A percentile compares a stretch with the other conserved stretches of the same genome.
Evolutionary conservation across 805 yeast genomes (phyloP).

Genomic region (Starmerella tilneyi): DNA sequence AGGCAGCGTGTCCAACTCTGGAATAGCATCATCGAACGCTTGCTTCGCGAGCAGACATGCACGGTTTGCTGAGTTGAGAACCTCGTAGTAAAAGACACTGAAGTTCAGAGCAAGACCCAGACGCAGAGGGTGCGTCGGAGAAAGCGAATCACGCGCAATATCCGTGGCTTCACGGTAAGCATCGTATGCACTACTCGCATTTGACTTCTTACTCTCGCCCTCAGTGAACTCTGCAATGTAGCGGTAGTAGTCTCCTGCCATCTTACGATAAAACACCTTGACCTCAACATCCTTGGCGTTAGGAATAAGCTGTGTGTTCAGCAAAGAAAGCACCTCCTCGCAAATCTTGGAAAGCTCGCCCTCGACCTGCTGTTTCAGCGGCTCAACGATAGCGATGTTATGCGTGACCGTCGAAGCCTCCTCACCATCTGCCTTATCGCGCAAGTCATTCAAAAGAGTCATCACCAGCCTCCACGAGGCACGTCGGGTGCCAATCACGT

Average conservation of each 20-base stretch:
- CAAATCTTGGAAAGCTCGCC: conserved; percentile 84
- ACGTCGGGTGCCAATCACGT: conserved; percentile 97
- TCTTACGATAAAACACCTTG: conserved; percentile 94
- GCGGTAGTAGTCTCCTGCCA: conserved; percentile 99
- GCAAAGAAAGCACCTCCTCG: conserved; percentile 81
- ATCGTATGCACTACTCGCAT: conserved; percentile 85
- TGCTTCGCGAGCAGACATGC: conserved; percentile 98
- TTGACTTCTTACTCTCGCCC: conserved; percentile 82
- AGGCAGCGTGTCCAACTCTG: conserved; percentile 92
- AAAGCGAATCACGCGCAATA: conserved; percentile 90
- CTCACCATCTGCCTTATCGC: conserved; percentile 72
- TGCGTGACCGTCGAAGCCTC: conserved; percentile 24
- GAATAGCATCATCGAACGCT: conserved; percentile 98
- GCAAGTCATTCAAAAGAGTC: conserved; percentile 73
- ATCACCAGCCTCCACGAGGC: conserved; percentile 99
- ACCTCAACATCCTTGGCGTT: conserved; percentile 95
- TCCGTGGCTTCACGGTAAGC: conserved; percentile 94
- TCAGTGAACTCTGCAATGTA: conserved; percentile 94
- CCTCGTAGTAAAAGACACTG: conserved; percentile 96
- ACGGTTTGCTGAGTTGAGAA: conserved; percentile 94
- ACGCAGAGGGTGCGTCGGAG: conserved; percentile 98
- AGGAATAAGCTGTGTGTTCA: conserved; percentile 83
- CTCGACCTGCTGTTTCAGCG: conserved; percentile 91
- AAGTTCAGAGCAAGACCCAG: conserved; percentile 95
- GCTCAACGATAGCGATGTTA: conserved; percentile 82